These are phyloP conservation scores for Ustilago sp. DNA, from an alignment of 1,284 basidiomycete species.

Conservation along the genomic window DNA sequence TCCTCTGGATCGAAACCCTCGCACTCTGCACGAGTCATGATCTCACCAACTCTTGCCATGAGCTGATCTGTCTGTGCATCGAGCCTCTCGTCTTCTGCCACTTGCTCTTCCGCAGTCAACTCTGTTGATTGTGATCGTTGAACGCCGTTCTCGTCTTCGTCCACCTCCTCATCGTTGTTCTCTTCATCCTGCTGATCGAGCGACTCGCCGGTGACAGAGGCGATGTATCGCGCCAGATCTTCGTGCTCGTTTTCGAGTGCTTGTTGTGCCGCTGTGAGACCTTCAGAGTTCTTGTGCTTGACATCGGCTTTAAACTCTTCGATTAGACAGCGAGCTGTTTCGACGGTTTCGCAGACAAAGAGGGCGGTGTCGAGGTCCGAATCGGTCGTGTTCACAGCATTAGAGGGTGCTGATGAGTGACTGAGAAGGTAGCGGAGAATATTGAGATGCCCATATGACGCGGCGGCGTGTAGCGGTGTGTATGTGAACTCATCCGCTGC, in stretches of 20 bases:
- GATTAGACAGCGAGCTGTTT: slow-evolving; percentile 56
- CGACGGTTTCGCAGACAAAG: slow-evolving; percentile 65
- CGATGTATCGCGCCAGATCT: slow-evolving; percentile 58
- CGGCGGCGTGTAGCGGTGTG: slow-evolving; percentile 67
- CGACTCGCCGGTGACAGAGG: slow-evolving; percentile 55
- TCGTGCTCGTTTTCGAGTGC: slow-evolving; percentile 58
- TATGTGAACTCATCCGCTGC: slow-evolving; percentile 61
- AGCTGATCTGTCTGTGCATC: slow-evolving; percentile 51
- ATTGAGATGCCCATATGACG: slow-evolving; percentile 63
- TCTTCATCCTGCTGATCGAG: slow-evolving; percentile 26
- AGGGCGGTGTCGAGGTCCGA: slow-evolving; percentile 66
- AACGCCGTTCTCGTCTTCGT: slow-evolving; percentile 43
- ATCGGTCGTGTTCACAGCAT: slow-evolving; percentile 58
- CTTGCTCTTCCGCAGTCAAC: slow-evolving; percentile 21
- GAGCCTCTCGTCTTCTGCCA: slow-evolving; percentile 32
- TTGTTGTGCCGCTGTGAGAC: slow-evolving; percentile 57
- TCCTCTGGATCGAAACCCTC: slow-evolving; percentile 56
- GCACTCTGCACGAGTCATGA: slow-evolving; percentile 51
- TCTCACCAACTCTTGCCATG: slow-evolving; percentile 56
- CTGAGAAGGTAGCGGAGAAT: slow-evolving; percentile 60
- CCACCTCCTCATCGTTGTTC: slow-evolving; percentile 30
- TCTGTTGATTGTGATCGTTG: slow-evolving; percentile 7
- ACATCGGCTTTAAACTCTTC: slow-evolving; percentile 63
- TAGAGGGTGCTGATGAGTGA: slow-evolving; percentile 41
- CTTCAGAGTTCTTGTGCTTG: slow-evolving; percentile 56